Conservation (phyloP, 768 basidiomycete genomes). For the Auriculariales sp. region DNA sequence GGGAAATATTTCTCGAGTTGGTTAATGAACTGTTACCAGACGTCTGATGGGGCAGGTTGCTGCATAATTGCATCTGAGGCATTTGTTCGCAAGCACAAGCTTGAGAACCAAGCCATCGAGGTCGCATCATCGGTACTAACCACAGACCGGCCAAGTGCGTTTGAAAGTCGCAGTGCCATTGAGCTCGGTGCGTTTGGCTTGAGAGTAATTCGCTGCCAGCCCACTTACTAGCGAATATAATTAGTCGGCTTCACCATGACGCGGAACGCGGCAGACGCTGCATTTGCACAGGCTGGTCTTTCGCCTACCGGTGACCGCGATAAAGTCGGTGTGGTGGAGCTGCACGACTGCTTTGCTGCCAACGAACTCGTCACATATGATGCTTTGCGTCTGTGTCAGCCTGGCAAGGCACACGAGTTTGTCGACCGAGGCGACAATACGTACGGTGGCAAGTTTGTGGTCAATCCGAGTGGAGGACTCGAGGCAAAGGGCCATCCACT, state of each 20-base stretch:
- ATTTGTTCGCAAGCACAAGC: slow-evolving; percentile 53
- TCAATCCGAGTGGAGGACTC: slow-evolving; percentile 71
- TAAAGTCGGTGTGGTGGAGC: slow-evolving; percentile 69
- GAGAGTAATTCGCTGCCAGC: background rate
- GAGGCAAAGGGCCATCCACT: slow-evolving; percentile 85
- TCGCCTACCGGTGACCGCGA: slow-evolving; percentile 44
- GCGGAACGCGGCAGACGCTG: slow-evolving; percentile 48
- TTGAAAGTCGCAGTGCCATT: slow-evolving; percentile 58
- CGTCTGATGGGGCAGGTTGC: slow-evolving; percentile 45
- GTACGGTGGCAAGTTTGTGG: slow-evolving; percentile 75
- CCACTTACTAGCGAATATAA: background rate
- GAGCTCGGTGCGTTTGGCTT: slow-evolving; percentile 53
- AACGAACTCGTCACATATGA: slow-evolving; percentile 80
- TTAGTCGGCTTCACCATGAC: slow-evolving; percentile 57
- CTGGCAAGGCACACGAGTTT: slow-evolving; percentile 55
- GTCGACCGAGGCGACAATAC: slow-evolving; percentile 71
- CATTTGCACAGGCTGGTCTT: slow-evolving; percentile 60
- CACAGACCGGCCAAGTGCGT: slow-evolving; percentile 53
- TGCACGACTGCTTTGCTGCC: slow-evolving; percentile 77
- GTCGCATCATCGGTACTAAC: slow-evolving; percentile 46
- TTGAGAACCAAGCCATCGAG: slow-evolving; percentile 82
- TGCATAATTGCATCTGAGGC: slow-evolving; percentile 67
- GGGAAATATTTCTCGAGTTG: too few relatives aligned
- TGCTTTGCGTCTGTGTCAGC: slow-evolving; percentile 56
- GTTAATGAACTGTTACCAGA: too few relatives aligned